Evolutionary conservation across 768 basidiomycete genomes (phyloP), one percentile per base, ranked within the genome.

Genomic region (Trametes cinnabarina): DNA sequence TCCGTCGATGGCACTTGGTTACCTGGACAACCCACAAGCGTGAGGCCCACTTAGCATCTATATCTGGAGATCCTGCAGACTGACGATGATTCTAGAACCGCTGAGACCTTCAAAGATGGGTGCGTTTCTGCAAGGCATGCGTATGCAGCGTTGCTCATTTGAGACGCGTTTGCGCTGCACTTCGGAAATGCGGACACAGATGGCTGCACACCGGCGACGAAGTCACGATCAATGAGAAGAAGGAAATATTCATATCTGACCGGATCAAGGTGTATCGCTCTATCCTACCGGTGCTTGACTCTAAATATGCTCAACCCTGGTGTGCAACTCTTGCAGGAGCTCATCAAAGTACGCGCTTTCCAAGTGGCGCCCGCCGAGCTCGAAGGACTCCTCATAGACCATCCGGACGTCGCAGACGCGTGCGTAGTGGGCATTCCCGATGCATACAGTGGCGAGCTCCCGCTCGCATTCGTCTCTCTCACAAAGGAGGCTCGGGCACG

Each of bases 381-480:
- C 40, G 71, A 74, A 55, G 73, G 73, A 15, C 72, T 71, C 54
- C 63, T 76, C 22, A 64, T 76, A 25, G 63, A 64, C 30, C 74
- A 74, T 50, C 65, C 71, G 4, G 82, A 84, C 57, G 84, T 90
- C 42, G 59, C 62, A 0, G 68, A 68, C 57, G 63, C 44, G 14
- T 65, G 66, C 52, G 68, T 68, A n/a, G 84, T 90, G 10, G 80
- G 86, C 3, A 66, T 89, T 14, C 77, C 77, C 0, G 86, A 91
- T 63, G 87, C 90, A n/a, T 90, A 85, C 65, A 87, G 79, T 56
- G 88, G 90, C 19, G 89, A 92, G 66, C 63, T 88, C 10, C 88
- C 90, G 0, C 66, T 88, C 50, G 88, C 89, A 5, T 91, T 80
- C 64, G 73, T 90, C 12, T 85, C 85, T 2, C 76, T 82, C n/a